Base-by-base conservation (phyloP, 805 yeast genomes). In the Wickerhamiella domercqiae region DNA sequence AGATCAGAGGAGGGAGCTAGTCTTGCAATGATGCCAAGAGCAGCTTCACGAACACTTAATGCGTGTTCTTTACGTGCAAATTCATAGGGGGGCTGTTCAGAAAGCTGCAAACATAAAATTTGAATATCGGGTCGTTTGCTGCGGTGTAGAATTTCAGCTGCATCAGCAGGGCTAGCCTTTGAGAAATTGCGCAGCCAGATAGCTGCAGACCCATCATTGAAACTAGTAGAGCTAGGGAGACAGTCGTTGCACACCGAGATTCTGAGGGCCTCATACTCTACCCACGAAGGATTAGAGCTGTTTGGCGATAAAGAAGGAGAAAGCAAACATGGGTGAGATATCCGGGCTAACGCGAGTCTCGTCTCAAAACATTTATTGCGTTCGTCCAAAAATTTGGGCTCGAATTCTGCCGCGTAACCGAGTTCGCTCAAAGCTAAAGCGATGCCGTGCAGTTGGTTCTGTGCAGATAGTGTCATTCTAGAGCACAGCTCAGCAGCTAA, bases 361-460 rank as follows among this genome's bases (percentile, higher is more conserved):
- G 33, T 30, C 33, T 30, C 33, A 7, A 30, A 21, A 21, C 33
- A 30, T 7, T 20, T n/a, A 16, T 15, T 17, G 5, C 16, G 13
- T 15, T 15, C n/a, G 5, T 13, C 11, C 13, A 21, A 17, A 22
- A n/a, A 14, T 6, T 14, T 29, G 13, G 26, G 26, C 20, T 13
- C 26, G 16, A 35, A 35, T 19, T 11, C 7, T 5, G 9, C 9
- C 21, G 5, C 3, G 13, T 7, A 7, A 9, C 35, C 35, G n/a
- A 39, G 26, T 5, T 7, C 18, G 11, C 21, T n/a, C 16, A 30
- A 21, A 2, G 44, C 42, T 28, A 46, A 14, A 4, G 39, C 44
- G n/a, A 28, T 49, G 1, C 93, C 94, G 53, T 81, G 93, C 0
- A 65, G 44, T 31, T 54, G 51, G 45, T 76, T 75, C 36, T 64